Conservation (phyloP, 2,329 filamentous ascomycete genomes). For the Sphaerulina vaccinii region DNA sequence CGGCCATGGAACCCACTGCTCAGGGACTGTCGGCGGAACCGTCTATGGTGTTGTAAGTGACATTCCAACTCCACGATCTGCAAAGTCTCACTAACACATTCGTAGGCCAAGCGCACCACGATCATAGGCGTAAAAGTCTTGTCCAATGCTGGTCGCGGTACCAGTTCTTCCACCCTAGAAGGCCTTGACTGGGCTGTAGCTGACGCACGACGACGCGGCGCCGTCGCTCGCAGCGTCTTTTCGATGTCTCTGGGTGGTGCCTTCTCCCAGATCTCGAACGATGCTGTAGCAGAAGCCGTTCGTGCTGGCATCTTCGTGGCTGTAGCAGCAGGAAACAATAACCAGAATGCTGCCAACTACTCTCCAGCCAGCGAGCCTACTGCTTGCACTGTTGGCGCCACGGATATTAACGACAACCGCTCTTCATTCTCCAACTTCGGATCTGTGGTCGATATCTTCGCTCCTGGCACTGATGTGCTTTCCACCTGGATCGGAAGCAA, state of each 20-base stretch:
- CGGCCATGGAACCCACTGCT: constrained; percentile 72
- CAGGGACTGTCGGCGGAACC: constrained; percentile 69
- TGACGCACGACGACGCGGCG: constrained; percentile 70
- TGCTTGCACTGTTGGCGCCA: constrained; percentile 40
- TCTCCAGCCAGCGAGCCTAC: constrained; percentile 38
- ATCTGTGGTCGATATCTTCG: constrained; percentile 41
- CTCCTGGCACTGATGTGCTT: constrained; percentile 52
- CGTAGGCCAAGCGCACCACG: constrained; percentile 42
- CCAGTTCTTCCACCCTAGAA: constrained; percentile 47
- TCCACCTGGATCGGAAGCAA: constrained; percentile 50
- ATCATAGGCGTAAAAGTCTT: constrained; percentile 53
- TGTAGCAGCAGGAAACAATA: constrained; percentile 40
- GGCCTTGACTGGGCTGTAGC: constrained; percentile 47
- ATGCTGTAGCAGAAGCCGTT: constrained; percentile 40
- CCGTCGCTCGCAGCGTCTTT: constrained; percentile 53
- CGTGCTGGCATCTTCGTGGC: constrained; percentile 42
- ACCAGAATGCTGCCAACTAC: constrained; percentile 29
- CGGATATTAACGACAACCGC: constrained; percentile 33
- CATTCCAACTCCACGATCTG: not conserved
- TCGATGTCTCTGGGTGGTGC: constrained; percentile 45
- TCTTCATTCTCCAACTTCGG: constrained; percentile 45
- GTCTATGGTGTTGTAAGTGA: constrained; percentile 45
- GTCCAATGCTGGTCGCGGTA: constrained; percentile 44
- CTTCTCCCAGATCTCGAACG: constrained; percentile 39
- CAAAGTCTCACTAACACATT: not conserved